Evolutionary conservation across 495 filamentous ascomycete genomes (phyloP), one percentile per base, ranked within the genome.

Genomic region (Penicillium fimorum): DNA sequence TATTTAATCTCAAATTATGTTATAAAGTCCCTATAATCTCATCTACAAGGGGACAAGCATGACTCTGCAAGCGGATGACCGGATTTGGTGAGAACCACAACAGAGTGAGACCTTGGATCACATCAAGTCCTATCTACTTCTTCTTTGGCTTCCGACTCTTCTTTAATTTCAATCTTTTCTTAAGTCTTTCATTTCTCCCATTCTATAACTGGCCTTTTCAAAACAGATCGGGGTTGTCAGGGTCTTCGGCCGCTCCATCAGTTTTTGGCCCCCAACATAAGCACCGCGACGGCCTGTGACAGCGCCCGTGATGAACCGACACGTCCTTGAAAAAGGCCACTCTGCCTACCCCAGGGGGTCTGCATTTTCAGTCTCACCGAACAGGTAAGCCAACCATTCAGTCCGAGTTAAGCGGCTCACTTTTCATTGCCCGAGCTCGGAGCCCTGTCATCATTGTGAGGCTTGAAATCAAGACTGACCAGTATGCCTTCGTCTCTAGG

Each of bases 301-400:
- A 46, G 42, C 41, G 42, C 41, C 52, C 32, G 47, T 54, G 25
- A 84, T 84, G 82, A 82, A 82, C 58, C 78, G 80, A 71, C 79
- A 82, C 78, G 86, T 87, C 73, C 87, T 87, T 71, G 81, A 83
- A 29, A 96, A 92, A 76, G 91, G 90, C 68, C 84, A 90, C 55
- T 69, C 75, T 58, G 84, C 87, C 67, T 88, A 87, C 71, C 78
- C 82, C 50, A 76, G 76, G 47, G 76, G 76, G 38, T 76, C 79
- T 56, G 88, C 86, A 44, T 94, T 96, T 68, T 90, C 89, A 56
- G 91, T 96, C 65, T 90, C 91, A 59, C 90, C 92, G 61, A 90
- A 96, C 68, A 87, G 89, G 91, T 96, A 82, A 60, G 42, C 22
- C 24, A 27, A 17, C 56, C 41, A 38, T 15, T n/a, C 27, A 37